Percentiles rank a stretch among this genome's conserved stretches.
Conservation (phyloP, 441 rosid species). For the Erodium texanum region DNA sequence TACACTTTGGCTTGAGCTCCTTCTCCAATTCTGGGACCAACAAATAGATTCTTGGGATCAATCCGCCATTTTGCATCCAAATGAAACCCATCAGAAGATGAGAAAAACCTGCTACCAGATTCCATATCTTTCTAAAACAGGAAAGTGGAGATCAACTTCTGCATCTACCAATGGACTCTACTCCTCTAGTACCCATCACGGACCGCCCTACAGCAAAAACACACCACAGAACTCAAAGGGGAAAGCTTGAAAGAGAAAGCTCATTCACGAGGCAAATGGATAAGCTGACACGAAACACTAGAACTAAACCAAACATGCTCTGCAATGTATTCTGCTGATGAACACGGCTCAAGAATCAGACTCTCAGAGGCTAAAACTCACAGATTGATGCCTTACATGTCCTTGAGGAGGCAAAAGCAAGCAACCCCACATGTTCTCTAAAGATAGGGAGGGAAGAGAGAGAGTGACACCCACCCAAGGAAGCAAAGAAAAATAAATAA, state of each 20-base stretch:
- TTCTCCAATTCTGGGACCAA: conserved; percentile 61
- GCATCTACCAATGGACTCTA: conserved; percentile 1
- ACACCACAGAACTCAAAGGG: conserved; percentile 5
- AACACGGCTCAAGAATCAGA: conserved; percentile 24
- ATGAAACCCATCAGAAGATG: conserved; percentile 27
- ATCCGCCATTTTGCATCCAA: conserved; percentile 50
- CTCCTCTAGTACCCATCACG: background rate
- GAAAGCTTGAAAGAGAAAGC: conserved; percentile 12
- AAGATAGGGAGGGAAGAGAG: conserved; percentile 10
- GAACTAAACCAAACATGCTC: conserved; percentile 26
- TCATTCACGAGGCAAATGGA: conserved; percentile 7
- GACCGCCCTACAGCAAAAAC: background rate
- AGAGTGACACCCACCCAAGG: conserved; percentile 23
- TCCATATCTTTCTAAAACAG: conserved; percentile 39
- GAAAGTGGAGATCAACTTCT: background rate
- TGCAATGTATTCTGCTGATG: conserved; percentile 16
- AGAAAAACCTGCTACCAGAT: conserved; percentile 35
- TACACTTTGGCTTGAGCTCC: conserved; percentile 71
- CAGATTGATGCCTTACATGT: conserved; percentile 15
- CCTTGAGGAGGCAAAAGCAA: conserved; percentile 10
- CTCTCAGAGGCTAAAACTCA: conserved; percentile 13
- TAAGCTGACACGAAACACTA: background rate
- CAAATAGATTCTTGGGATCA: conserved; percentile 56
- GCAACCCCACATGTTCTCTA: conserved; percentile 4
- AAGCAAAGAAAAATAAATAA: conserved; percentile 7